These are phyloP conservation scores for Lignosus rhinocerotis DNA, from an alignment of 1,284 basidiomycete species.

Conservation along the genomic window DNA sequence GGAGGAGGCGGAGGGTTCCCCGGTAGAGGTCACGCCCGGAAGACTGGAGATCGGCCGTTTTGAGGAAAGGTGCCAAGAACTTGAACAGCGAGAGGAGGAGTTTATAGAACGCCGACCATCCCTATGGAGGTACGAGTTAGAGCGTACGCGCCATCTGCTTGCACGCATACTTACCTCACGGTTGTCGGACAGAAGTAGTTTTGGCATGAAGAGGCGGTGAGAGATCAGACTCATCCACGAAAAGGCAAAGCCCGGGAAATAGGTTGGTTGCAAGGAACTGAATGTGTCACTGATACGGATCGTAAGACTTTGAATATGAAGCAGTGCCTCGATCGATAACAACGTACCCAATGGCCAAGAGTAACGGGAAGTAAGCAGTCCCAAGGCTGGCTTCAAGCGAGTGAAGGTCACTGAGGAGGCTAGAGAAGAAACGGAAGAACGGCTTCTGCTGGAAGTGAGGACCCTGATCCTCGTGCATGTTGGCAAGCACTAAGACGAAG, in stretches of 20 bases:
- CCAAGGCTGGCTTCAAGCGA: constrained; percentile 83
- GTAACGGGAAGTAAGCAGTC: constrained; percentile 84
- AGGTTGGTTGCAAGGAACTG: constrained; percentile 93
- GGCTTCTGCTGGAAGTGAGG: constrained; percentile 94
- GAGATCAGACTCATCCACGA: constrained; percentile 98
- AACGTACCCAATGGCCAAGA: constrained; percentile 83
- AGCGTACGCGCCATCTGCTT: background rate
- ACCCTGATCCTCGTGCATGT: constrained; percentile 93
- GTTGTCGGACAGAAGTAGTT: constrained; percentile 82
- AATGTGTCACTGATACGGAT: constrained; percentile 77
- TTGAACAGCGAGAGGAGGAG: constrained; percentile 91
- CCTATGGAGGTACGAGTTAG: constrained; percentile 42
- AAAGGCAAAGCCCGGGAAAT: constrained; percentile 98
- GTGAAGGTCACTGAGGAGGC: constrained; percentile 90
- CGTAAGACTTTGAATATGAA: constrained; percentile 7
- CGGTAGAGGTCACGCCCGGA: constrained; percentile 91
- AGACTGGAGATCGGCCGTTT: constrained; percentile 75
- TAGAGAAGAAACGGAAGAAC: constrained; percentile 98
- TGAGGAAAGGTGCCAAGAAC: constrained; percentile 92
- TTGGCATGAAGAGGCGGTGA: constrained; percentile 97
- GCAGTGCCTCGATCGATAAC: background rate
- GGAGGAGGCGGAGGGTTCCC: constrained; percentile 88
- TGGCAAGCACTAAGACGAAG: constrained; percentile 93
- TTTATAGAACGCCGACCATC: constrained; percentile 96
- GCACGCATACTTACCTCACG: constrained; percentile 58